Base-by-base conservation (phyloP, 108 stramenopile genomes). In the Fragilaria crotonensis region DNA sequence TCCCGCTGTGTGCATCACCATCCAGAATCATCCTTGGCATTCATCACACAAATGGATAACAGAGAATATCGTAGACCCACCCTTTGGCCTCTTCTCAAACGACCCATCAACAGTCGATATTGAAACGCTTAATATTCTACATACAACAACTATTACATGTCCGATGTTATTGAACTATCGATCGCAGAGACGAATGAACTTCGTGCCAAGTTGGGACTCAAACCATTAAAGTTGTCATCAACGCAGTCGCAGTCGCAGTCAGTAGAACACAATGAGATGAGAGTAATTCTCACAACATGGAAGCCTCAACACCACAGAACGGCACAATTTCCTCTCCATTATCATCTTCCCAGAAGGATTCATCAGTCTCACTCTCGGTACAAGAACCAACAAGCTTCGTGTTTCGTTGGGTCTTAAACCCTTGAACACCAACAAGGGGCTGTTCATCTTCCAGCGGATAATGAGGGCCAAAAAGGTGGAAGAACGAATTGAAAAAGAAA, bases 111-210 rank as follows among this genome's bases (percentile, higher is more conserved):
- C n/a, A n/a, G n/a, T n/a, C n/a, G n/a, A n/a, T n/a, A n/a, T n/a
- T n/a, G n/a, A n/a, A n/a, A n/a, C n/a, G n/a, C n/a, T n/a, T n/a
- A n/a, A n/a, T n/a, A n/a, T n/a, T n/a, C n/a, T n/a, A n/a, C n/a
- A n/a, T n/a, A 3, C 33, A 28, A 23, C 30, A 0, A 2, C 5
- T 60, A 25, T 33, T 27, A 52, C 3, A n/a, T n/a, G n/a, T n/a
- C n/a, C n/a, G 72, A 88, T 57, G 84, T 87, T 52, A 76, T 93
- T 59, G 86, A 86, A 59, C 63, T 94, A 3, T 87, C 89, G 52
- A 55, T 95, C 36, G 82, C 81, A 30, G 94, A 95, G 61, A 93
- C 91, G 4, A 89, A 95, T 47, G 74, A 71, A 20, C 70, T 95
- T 17, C 87, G 94, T 5, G 70, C 72, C 29, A 48, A 66, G 41